phyloP scores from a whole-genome alignment of 495 filamentous ascomycete species.

The Xylaria curta region DNA sequence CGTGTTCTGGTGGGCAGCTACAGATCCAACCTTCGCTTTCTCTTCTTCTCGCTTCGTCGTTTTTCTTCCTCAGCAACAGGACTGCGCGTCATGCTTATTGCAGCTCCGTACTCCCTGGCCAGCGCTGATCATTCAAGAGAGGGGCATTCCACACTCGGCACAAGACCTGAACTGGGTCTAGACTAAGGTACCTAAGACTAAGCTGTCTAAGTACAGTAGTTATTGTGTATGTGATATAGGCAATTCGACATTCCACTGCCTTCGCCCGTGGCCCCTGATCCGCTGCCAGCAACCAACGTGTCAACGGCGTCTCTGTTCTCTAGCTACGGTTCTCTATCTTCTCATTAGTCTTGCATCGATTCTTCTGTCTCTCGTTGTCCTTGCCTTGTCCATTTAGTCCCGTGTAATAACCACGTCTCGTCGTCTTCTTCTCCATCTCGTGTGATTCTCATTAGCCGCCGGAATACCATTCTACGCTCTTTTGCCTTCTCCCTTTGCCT shows the following conservation, averaged over 20 bases:
- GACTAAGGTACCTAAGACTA: not conserved
- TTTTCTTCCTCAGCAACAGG: not conserved
- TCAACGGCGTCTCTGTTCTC: conserved; percentile 11
- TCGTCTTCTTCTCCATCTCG: not conserved
- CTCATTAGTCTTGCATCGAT: not conserved
- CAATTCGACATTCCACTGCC: conserved; percentile 9
- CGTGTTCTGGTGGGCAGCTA: not conserved
- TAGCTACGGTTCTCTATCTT: not conserved
- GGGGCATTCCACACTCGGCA: conserved; percentile 22
- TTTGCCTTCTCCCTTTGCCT: not conserved
- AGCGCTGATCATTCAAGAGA: conserved; percentile 16
- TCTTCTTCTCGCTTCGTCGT: not conserved
- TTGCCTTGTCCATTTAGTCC: not conserved
- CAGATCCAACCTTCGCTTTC: not conserved
- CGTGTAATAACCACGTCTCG: not conserved
- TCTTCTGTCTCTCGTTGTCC: not conserved
- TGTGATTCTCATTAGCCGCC: not conserved
- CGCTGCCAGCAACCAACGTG: not conserved
- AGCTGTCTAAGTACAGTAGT: not conserved
- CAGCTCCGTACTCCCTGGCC: not conserved
- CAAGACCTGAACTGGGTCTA: not conserved
- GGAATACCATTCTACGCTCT: not conserved
- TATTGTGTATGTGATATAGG: too few species aligned
- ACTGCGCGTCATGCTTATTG: not conserved
- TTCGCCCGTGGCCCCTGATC: conserved; percentile 14